These are phyloP conservation scores for Rhipidocladum racemiflorum DNA, from an alignment of 176 grass and related monocot species.

Conservation along the genomic window DNA sequence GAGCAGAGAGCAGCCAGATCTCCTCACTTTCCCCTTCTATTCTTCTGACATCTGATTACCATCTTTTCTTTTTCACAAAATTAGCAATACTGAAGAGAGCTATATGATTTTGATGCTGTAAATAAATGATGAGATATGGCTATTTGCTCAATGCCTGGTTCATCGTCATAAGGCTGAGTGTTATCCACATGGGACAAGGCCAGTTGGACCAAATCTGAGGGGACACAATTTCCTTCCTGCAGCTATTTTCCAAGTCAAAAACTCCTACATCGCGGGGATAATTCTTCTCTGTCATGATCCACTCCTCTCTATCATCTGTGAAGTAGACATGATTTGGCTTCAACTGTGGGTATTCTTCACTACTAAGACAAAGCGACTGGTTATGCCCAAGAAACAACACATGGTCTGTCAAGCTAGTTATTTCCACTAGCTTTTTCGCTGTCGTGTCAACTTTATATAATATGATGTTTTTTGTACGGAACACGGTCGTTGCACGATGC, in stretches of 20 bases:
- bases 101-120: too few relatives aligned
- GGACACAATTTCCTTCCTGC: neutral
- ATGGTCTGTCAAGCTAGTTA: neutral
- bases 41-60: too few relatives aligned
- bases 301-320: neutral
- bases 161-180: too few relatives aligned
- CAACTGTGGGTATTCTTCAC: neutral
- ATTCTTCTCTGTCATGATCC: accelerated
- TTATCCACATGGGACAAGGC: too few relatives aligned
- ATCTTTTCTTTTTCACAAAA: too few relatives aligned
- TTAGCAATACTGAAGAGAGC: too few relatives aligned
- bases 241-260: neutral
- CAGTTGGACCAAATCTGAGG: neutral
- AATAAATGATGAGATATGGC: too few relatives aligned
- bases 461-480: too few relatives aligned
- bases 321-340: neutral
- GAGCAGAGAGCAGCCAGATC: too few relatives aligned
- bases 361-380: neutral
- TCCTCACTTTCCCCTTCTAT: too few relatives aligned
- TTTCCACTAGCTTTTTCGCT: neutral
- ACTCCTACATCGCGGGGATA: neutral
- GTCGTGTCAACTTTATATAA: neutral
- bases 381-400: neutral
- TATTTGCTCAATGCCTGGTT: too few relatives aligned
- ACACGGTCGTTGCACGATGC: too few relatives aligned